These are phyloP conservation scores for Ichthyophonus hoferi DNA, from an alignment of 208 protist species.

Conservation along the genomic window DNA sequence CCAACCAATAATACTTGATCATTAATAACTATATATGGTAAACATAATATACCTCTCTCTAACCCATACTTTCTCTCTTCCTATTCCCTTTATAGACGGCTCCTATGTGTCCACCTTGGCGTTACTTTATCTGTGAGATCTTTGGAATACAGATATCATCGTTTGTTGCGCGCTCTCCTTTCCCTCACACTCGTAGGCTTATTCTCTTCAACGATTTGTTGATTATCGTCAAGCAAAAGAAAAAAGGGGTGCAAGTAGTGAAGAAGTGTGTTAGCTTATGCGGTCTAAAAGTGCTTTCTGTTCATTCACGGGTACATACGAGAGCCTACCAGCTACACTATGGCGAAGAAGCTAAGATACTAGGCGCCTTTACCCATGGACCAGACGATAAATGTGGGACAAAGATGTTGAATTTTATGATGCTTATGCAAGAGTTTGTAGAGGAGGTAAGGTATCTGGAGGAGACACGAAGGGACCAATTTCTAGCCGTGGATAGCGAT, in stretches of 20 bases:
- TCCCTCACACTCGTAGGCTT: neutral
- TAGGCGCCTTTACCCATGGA: neutral
- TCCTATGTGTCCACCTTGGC: neutral
- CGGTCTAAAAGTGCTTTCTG: neutral
- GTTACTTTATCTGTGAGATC: neutral
- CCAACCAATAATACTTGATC: too few relatives aligned
- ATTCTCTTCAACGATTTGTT: slow-evolving; percentile 22
- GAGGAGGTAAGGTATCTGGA: neutral
- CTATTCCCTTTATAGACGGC: too few relatives aligned
- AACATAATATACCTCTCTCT: too few relatives aligned
- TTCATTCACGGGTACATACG: neutral
- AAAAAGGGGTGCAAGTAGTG: neutral
- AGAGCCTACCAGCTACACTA: neutral
- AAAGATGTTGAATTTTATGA: neutral
- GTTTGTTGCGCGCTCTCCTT: neutral
- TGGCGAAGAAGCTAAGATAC: neutral
- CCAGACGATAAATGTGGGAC: neutral
- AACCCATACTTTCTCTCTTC: too few relatives aligned
- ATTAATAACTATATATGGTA: too few relatives aligned
- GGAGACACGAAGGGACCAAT: neutral
- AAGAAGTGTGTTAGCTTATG: neutral
- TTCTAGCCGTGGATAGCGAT: too few relatives aligned
- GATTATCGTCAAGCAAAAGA: neutral
- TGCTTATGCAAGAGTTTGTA: neutral
- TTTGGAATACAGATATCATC: neutral